Base-by-base conservation (phyloP, 2,329 filamentous ascomycete species). In the Aspergillus sp. region DNA sequence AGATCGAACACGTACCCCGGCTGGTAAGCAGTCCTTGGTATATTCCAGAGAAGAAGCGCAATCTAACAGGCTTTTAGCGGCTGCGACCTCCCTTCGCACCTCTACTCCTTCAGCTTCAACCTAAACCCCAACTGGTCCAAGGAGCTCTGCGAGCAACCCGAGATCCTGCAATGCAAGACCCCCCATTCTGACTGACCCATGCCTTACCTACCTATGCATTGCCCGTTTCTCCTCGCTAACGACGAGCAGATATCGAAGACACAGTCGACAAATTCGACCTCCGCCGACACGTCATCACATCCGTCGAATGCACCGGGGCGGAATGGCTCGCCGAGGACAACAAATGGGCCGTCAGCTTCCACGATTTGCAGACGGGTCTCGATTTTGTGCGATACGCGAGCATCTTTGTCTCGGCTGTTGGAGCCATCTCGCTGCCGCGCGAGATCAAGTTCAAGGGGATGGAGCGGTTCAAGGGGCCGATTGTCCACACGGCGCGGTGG, bases 1-100 rank as follows among this genome's bases (percentile, higher is more conserved):
- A 60, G 63, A 45, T 61, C 67, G 4, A 76, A 75, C 63, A 73
- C 66, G 1, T 75, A 76, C 51, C 74, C 74, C 15, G 74, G 72
- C 23, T 30, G 23, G 48, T 50, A 31, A 30, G 13, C 22, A 56
- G 71, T 69, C 67, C n/a, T 19, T 19, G 19, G n/a, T n/a, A 7
- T 9, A 13, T 13, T 25, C 7, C 19, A 2, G 22, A 4, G 8
- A 38, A 19, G 13, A 31, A 7, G 8, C 38, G 15, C n/a, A n/a
- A 41, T 45, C 45, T 30, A 55, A 11, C 34, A 19, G n/a, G 11
- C 25, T 7, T 19, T 23, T 11, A 55, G 52, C 25, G 63, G 62
- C 23, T 66, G 64, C 34, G 64, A 66, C 60, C 52, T 66, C 25
- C 60, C 60, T 6, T 53, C 61, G 3, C 56, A 57, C 31, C 60